Conservation (phyloP, 371 early-diverging fungal species). For the Apophysomyces variabilis region DNA sequence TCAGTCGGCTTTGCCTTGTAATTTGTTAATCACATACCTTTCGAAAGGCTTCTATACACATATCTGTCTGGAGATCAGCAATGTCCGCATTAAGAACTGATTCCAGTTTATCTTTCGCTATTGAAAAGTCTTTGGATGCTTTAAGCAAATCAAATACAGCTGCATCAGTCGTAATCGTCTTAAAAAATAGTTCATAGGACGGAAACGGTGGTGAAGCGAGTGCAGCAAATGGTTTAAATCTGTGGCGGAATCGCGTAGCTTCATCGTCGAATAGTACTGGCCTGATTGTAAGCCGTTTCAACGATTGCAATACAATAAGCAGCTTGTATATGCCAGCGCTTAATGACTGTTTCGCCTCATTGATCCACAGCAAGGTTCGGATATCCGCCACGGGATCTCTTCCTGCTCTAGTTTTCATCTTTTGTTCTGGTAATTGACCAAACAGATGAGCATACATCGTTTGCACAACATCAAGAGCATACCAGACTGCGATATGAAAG, state of each 20-base stretch:
- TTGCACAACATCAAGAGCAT: neutral
- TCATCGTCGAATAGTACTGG: constrained; percentile 58
- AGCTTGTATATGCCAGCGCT: constrained; percentile 40
- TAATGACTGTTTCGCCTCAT: constrained; percentile 23
- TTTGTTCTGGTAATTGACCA: neutral
- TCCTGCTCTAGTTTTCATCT: neutral
- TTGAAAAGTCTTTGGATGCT: constrained; percentile 29
- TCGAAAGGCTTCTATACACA: constrained; percentile 47
- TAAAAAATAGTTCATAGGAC: constrained; percentile 38
- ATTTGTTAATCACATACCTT: constrained; percentile 31
- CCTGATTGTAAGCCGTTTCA: constrained; percentile 42
- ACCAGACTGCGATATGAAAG: neutral
- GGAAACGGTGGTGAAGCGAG: constrained; percentile 56
- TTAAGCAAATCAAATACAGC: constrained; percentile 21
- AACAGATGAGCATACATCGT: no score
- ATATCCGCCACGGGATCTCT: neutral
- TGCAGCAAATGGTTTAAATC: constrained; percentile 60
- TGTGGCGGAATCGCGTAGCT: constrained; percentile 59
- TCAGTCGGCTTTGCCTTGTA: neutral
- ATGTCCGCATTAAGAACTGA: neutral
- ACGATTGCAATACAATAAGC: constrained; percentile 34
- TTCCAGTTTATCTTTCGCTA: constrained; percentile 41
- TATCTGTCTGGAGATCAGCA: constrained; percentile 36
- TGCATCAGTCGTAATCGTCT: constrained; percentile 27
- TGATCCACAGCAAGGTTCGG: constrained; percentile 21